Evolutionary conservation across 1,284 basidiomycete genomes (phyloP).

Genomic region (Pyrrhoderma lamaoense): DNA sequence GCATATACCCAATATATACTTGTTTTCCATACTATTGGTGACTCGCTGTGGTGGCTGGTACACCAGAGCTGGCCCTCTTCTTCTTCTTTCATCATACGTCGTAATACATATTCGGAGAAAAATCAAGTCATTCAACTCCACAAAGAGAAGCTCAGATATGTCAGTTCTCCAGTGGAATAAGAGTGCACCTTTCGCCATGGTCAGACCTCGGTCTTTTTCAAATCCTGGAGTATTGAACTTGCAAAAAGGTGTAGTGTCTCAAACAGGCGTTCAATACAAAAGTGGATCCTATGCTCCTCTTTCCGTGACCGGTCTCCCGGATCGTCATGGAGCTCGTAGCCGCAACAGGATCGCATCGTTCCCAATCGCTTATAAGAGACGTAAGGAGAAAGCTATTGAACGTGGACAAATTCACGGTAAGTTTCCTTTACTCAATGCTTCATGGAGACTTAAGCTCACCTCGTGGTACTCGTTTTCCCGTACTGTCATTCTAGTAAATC

Average conservation of each 20-base stretch:
- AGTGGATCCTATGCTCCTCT: constrained; percentile 6
- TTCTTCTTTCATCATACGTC: too few relatives aligned
- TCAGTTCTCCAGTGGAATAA: constrained; percentile 5
- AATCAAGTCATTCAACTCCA: too few relatives aligned
- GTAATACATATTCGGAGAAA: too few relatives aligned
- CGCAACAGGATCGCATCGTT: background rate
- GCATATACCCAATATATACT: too few relatives aligned
- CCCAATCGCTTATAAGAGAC: constrained; percentile 5
- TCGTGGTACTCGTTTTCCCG: constrained; percentile 1
- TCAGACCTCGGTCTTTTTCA: constrained; percentile 1
- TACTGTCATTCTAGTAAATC: background rate
- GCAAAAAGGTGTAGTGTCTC: too few relatives aligned
- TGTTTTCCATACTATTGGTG: too few relatives aligned
- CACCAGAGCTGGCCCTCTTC: too few relatives aligned
- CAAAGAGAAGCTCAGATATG: background rate
- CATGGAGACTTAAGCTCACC: constrained; percentile 5
- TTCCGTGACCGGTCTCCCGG: background rate
- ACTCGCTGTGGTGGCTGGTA: too few relatives aligned
- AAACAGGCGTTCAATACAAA: too few relatives aligned
- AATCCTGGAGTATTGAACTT: background rate
- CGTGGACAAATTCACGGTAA: constrained; percentile 12
- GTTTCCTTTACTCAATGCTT: constrained; percentile 7
- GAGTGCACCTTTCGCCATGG: background rate
- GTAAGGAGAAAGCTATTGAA: constrained; percentile 4
- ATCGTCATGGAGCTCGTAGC: background rate